phyloP scores from a whole-genome alignment of 2,329 filamentous ascomycete genomes.

The Nigrospora sphaerica region DNA sequence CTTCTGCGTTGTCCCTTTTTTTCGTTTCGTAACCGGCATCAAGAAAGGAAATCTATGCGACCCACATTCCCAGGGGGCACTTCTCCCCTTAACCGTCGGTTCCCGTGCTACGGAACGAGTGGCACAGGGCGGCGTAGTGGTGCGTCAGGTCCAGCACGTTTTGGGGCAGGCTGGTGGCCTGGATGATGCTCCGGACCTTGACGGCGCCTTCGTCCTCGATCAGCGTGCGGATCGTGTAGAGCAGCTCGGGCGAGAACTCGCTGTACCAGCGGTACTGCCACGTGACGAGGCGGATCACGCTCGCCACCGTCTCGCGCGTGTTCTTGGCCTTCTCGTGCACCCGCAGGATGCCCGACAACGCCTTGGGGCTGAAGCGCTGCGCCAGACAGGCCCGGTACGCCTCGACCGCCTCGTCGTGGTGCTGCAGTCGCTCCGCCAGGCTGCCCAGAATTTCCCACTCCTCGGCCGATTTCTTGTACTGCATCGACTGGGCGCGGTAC shows the following conservation, averaged over 20 bases:
- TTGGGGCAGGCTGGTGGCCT: conserved; percentile 90
- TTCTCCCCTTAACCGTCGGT: conserved; percentile 62
- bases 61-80: not conserved
- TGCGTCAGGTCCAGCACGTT: conserved; percentile 91
- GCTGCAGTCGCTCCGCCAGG: conserved; percentile 86
- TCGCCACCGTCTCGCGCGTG: conserved; percentile 72
- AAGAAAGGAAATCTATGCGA: not conserved
- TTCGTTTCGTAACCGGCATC: too few relatives aligned
- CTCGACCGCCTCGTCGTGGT: conserved; percentile 84
- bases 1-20: too few relatives aligned
- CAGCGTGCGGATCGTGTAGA: conserved; percentile 80
- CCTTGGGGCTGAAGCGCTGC: conserved; percentile 88
- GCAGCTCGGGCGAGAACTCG: conserved; percentile 89
- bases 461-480: conserved; percentile 93
- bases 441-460: conserved; percentile 98
- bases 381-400: conserved; percentile 84
- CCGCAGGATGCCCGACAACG: conserved; percentile 75
- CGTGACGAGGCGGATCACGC: conserved; percentile 85
- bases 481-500: conserved; percentile 84
- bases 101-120: conserved; percentile 89
- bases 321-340: conserved; percentile 72
- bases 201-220: conserved; percentile 98
- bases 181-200: conserved; percentile 94
- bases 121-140: conserved; percentile 90
- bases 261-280: conserved; percentile 99